Percentiles rank a stretch among this genome's conserved stretches.
Evolutionary conservation across 2,329 filamentous ascomycete genomes (phyloP).

Genomic region (Colletotrichum cuscutae): DNA sequence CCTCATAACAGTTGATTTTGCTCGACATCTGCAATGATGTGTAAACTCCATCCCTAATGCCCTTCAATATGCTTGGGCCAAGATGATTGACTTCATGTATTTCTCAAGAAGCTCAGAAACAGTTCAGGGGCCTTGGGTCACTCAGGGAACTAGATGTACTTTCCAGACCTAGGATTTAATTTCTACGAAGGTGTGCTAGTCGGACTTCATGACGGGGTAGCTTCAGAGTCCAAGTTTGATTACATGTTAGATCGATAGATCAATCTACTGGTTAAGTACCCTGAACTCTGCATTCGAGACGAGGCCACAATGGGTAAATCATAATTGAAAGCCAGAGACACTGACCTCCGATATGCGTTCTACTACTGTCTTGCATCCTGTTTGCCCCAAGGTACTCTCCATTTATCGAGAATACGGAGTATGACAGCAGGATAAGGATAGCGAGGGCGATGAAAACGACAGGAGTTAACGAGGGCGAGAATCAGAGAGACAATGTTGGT

Average conservation of each 20-base stretch:
- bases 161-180: background rate
- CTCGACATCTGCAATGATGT: background rate
- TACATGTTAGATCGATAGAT: background rate
- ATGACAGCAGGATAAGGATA: too few species aligned
- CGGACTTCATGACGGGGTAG: too few species aligned
- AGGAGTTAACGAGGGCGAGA: too few species aligned
- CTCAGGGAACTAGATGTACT: background rate
- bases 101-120: background rate
- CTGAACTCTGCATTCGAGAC: too few species aligned
- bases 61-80: background rate
- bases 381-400: background rate
- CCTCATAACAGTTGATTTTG: background rate
- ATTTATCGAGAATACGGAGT: background rate
- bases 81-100: background rate
- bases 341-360: too few species aligned
- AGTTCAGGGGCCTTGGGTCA: background rate
- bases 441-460: too few species aligned
- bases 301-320: too few species aligned
- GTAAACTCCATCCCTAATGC: background rate
- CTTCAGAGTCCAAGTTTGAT: too few species aligned
- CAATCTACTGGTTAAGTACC: background rate
- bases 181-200: too few species aligned
- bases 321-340: too few species aligned
- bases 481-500: too few species aligned
- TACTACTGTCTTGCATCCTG: background rate